Conservation (phyloP, 371 early-diverging fungal species). For the Mucor racemosus region DNA sequence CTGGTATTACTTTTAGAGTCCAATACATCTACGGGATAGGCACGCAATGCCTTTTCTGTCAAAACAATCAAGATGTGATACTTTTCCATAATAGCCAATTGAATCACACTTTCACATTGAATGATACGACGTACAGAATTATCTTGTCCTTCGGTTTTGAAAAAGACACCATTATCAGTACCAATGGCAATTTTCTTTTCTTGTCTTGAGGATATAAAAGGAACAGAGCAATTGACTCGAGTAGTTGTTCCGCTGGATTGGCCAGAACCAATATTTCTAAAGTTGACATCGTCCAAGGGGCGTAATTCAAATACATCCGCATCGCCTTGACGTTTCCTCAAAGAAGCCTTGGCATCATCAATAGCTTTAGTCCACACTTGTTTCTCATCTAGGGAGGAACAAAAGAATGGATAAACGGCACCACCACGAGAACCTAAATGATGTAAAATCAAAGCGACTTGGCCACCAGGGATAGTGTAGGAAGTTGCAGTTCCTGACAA, state of each 20-base stretch:
- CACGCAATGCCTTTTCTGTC: slow-evolving; percentile 59
- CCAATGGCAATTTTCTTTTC: slow-evolving; percentile 77
- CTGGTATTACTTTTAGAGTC: slow-evolving; percentile 48
- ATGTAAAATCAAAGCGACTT: slow-evolving; percentile 33
- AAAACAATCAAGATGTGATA: slow-evolving; percentile 54
- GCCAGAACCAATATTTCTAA: slow-evolving; percentile 35
- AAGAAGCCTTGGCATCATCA: slow-evolving; percentile 70
- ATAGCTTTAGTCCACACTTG: slow-evolving; percentile 86
- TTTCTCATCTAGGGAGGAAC: slow-evolving; percentile 74
- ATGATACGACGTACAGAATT: slow-evolving; percentile 39
- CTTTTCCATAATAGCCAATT: slow-evolving; percentile 51
- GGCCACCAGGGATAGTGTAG: slow-evolving; percentile 7
- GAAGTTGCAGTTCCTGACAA: slow-evolving; percentile 13
- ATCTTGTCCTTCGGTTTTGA: slow-evolving; percentile 39
- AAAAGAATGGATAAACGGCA: slow-evolving; percentile 44
- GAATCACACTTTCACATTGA: slow-evolving; percentile 47
- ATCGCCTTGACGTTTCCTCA: slow-evolving; percentile 50
- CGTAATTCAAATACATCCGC: slow-evolving; percentile 71
- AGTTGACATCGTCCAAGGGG: slow-evolving; percentile 48
- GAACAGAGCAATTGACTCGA: slow-evolving; percentile 75
- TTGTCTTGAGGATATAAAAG: slow-evolving; percentile 44
- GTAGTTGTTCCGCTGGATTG: slow-evolving; percentile 33
- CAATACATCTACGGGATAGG: slow-evolving; percentile 67
- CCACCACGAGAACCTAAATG: slow-evolving; percentile 50
- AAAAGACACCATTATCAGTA: slow-evolving; percentile 84